phyloP scores from a whole-genome alignment of 179 eudicot genomes.

The Nepenthes alata region DNA sequence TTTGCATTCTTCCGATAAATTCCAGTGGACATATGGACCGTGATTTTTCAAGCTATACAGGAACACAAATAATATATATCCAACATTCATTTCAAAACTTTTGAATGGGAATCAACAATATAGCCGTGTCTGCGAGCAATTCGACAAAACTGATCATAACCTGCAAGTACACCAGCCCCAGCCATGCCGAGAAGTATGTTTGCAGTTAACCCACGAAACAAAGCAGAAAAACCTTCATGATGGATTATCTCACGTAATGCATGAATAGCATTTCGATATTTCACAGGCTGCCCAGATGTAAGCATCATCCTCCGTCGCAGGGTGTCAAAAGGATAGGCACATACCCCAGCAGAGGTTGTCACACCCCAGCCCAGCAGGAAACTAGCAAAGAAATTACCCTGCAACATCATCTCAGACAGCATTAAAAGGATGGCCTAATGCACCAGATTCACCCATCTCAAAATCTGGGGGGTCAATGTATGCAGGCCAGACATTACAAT shows the following conservation, averaged over 20 bases:
- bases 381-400: constrained; percentile 89
- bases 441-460: too few relatives aligned
- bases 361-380: constrained; percentile 92
- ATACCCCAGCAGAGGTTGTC: constrained; percentile 78
- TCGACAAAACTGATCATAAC: constrained; percentile 72
- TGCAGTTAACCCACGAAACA: constrained; percentile 78
- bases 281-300: constrained; percentile 78
- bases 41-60: too few relatives aligned
- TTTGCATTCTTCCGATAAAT: too few relatives aligned
- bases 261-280: constrained; percentile 57
- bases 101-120: constrained; percentile 27
- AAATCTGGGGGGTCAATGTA: too few relatives aligned
- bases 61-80: not conserved
- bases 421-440: not conserved
- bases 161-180: constrained; percentile 98
- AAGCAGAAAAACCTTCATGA: constrained; percentile 64
- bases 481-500: too few relatives aligned
- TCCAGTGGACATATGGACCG: too few relatives aligned
- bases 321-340: constrained; percentile 97
- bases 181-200: constrained; percentile 91
- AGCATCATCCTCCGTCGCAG: constrained; percentile 96
- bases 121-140: constrained; percentile 41
- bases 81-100: constrained; percentile 18
- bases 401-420: constrained; percentile 8
- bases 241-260: constrained; percentile 68